These are phyloP conservation scores for Brettanomyces naardenensis DNA, from an alignment of 805 yeast genomes.

Conservation along the genomic window DNA sequence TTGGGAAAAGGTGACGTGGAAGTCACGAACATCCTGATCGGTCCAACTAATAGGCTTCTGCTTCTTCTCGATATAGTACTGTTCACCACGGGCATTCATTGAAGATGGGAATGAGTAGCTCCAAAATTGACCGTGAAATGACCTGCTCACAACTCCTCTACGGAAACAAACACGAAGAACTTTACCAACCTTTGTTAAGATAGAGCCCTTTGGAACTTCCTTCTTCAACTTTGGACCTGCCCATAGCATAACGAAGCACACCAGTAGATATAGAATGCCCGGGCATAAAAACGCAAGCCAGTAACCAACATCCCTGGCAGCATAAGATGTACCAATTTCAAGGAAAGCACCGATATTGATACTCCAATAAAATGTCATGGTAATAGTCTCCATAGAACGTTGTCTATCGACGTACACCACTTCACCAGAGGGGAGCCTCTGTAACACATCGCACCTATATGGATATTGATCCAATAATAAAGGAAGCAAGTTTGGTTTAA, in stretches of 20 bases:
- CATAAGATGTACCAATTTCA: conserved; percentile 42
- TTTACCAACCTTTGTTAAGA: conserved; percentile 34
- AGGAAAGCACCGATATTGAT: conserved; percentile 49
- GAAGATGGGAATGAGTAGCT: conserved; percentile 37
- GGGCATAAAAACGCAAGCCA: conserved; percentile 50
- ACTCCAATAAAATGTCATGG: conserved; percentile 45
- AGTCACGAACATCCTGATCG: conserved; percentile 41
- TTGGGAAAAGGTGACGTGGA: conserved; percentile 34
- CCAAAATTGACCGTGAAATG: conserved; percentile 35
- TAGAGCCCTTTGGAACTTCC: conserved; percentile 36
- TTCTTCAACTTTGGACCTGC: conserved; percentile 26
- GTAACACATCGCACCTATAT: conserved; percentile 50
- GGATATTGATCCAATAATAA: conserved; percentile 54
- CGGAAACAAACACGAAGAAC: conserved; percentile 35
- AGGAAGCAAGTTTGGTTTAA: conserved; percentile 46
- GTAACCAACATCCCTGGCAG: conserved; percentile 44
- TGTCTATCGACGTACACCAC: conserved; percentile 49
- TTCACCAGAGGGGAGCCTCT: conserved; percentile 53
- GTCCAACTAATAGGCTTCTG: conserved; percentile 25
- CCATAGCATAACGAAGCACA: conserved; percentile 37
- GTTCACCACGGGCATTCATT: conserved; percentile 35
- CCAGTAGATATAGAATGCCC: conserved; percentile 46
- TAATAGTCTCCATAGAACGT: conserved; percentile 29
- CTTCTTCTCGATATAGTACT: not conserved
- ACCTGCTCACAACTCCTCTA: conserved; percentile 35